Base-by-base conservation (phyloP, 2,329 filamentous ascomycete species). In the Fusarium protoensiforme region DNA sequence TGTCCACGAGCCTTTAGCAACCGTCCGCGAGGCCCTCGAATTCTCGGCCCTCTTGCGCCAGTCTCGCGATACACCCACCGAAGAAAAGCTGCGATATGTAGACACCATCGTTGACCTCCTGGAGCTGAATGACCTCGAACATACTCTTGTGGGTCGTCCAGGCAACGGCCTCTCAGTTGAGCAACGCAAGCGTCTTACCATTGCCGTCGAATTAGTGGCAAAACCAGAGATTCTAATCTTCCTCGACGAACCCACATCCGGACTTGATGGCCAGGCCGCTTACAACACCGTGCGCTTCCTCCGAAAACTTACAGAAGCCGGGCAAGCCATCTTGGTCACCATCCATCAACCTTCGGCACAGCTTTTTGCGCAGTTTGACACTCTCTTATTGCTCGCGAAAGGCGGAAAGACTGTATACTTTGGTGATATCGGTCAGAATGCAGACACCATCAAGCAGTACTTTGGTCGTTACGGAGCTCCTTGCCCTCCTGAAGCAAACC, bases 1-100 rank as follows among this genome's bases (percentile, higher is more conserved):
- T 87, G 86, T 97, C 5, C 94, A 97, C 80, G 86, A 95, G 31
- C 86, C 90, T 18, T 96, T 93, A 0, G 90, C 91, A 0, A 97
- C 94, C 0, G 94, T 97, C 27, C 90, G 94, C 69, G 94, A 97
- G 18, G 48, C 48, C 1, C 48, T 53, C 14, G 48, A 53, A 20
- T 53, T 53, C 18, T 53, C 48, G 13, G 48, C 48, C 18, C 24
- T 53, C 16, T 31, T 53, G 18, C 48, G 48, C 48, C 48, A 53
- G 29, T 18, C 48, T 29, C 48, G 48, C 7, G 48, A 53, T 31
- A 10, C 20, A n/a, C 48, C 48, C 18, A 53, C 24, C 10, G 48
- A 53, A 31, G 48, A 53, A n/a, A 29, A 31, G 10, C 8, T 53
- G 5, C 18, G 48, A 31, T 33, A 53, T 14, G 48, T 53, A 10